Evolutionary conservation across 176 grass and related monocot genomes (phyloP).

Genomic region (Musa schizocarpa): DNA sequence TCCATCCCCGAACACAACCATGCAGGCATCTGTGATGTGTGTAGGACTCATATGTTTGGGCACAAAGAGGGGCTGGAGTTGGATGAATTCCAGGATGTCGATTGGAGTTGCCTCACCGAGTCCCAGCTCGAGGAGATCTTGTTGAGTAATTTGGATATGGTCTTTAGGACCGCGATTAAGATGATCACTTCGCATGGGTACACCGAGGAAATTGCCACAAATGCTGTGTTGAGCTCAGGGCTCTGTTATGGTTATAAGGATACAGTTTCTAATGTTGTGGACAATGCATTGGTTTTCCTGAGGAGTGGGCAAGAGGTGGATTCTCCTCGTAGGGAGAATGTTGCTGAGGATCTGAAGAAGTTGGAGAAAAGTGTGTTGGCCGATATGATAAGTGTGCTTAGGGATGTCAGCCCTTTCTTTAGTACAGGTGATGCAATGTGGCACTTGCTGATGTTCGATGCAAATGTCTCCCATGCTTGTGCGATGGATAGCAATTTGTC

Average conservation of each 20-base stretch:
- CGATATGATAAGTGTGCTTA: slow-evolving; percentile 57
- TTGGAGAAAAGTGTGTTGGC: slow-evolving; percentile 49
- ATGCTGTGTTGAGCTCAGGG: slow-evolving; percentile 50
- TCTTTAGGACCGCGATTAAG: slow-evolving; percentile 56
- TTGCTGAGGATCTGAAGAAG: slow-evolving; percentile 59
- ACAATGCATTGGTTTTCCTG: slow-evolving; percentile 47
- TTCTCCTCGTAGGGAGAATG: slow-evolving; percentile 33
- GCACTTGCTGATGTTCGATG: slow-evolving; percentile 80
- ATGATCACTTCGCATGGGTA: slow-evolving; percentile 62
- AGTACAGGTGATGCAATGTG: slow-evolving; percentile 76
- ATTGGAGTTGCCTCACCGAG: slow-evolving; percentile 75
- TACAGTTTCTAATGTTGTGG: slow-evolving; percentile 40
- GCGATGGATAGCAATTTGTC: slow-evolving; percentile 35
- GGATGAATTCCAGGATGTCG: slow-evolving; percentile 50
- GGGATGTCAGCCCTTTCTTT: slow-evolving; percentile 67
- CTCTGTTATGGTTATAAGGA: slow-evolving; percentile 50
- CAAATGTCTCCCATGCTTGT: slow-evolving; percentile 67
- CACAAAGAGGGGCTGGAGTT: slow-evolving; percentile 32
- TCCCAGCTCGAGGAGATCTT: slow-evolving; percentile 74
- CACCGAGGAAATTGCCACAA: slow-evolving; percentile 43
- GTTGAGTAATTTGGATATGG: slow-evolving; percentile 58
- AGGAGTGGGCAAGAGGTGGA: slow-evolving; percentile 51
- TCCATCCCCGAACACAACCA: slow-evolving; percentile 40
- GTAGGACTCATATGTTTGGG: slow-evolving; percentile 34
- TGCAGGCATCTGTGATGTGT: slow-evolving; percentile 42